Evolutionary conservation across 495 filamentous ascomycete genomes (phyloP).

Genomic region (Apiosordaria backusii): DNA sequence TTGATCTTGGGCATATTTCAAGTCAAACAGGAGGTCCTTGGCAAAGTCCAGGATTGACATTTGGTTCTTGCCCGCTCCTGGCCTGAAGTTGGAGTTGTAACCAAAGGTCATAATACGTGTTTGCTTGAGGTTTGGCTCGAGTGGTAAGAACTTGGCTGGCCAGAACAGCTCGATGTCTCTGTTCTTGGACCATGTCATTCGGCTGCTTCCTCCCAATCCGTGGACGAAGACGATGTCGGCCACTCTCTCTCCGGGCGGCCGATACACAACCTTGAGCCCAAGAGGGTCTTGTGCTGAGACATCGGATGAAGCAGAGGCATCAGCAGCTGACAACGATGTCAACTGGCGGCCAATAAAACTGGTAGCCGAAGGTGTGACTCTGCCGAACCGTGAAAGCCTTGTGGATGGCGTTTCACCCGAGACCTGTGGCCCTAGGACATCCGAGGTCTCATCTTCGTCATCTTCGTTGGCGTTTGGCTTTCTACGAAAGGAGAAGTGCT

Average conservation of each 20-base stretch:
- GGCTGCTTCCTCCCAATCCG: constrained; percentile 35
- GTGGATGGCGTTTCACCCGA: too few relatives aligned
- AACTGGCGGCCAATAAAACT: too few relatives aligned
- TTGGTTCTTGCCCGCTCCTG: constrained; percentile 9
- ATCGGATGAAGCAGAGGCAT: too few relatives aligned
- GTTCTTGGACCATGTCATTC: constrained; percentile 33
- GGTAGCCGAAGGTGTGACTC: too few relatives aligned
- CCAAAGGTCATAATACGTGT: constrained; percentile 39
- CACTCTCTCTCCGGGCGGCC: background rate
- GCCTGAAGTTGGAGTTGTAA: constrained; percentile 30
- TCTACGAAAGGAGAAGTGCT: too few relatives aligned
- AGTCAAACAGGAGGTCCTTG: constrained; percentile 35
- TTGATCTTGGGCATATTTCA: constrained; percentile 32
- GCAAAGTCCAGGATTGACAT: constrained; percentile 38
- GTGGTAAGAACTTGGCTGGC: constrained; percentile 32
- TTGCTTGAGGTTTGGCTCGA: constrained; percentile 28
- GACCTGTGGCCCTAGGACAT: too few relatives aligned
- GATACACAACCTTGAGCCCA: constrained; percentile 1
- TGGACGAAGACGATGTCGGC: constrained; percentile 39
- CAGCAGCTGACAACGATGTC: too few relatives aligned
- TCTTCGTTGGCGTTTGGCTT: too few relatives aligned
- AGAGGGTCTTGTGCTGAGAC: background rate
- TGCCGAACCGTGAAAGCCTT: too few relatives aligned
- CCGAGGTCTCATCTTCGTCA: too few relatives aligned
- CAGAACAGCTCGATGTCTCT: constrained; percentile 32